A percentile compares a stretch with the other conserved stretches of the same genome.
These are phyloP conservation scores for Phytophthora megakarya DNA, from an alignment of 352 stramenopile species.

Conservation along the genomic window DNA sequence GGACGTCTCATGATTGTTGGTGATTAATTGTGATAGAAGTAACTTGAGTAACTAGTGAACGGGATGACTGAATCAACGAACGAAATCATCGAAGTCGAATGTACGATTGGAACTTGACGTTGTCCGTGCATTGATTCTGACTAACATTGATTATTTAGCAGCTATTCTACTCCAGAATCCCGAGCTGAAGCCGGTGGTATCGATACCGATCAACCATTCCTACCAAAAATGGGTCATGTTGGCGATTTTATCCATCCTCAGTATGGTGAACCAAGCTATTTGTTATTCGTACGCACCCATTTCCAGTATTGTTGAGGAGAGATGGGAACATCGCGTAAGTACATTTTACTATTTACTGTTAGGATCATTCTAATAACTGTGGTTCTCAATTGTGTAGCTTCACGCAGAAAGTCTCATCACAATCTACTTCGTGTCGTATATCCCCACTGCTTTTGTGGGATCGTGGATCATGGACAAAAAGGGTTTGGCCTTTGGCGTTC, in stretches of 20 bases:
- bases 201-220: not conserved
- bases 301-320: slow-evolving; percentile 51
- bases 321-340: slow-evolving; percentile 52
- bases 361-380: not conserved
- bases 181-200: not conserved
- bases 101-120: slow-evolving; percentile 2
- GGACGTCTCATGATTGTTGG: no score
- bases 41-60: no score
- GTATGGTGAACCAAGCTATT: slow-evolving; percentile 47
- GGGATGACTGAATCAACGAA: slow-evolving; percentile 17
- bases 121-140: not conserved
- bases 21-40: no score
- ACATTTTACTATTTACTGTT: not conserved
- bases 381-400: slow-evolving; percentile 29
- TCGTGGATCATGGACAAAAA: slow-evolving; percentile 81
- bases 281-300: slow-evolving; percentile 81
- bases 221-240: slow-evolving; percentile 69
- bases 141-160: not conserved
- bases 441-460: slow-evolving; percentile 70
- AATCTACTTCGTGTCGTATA: slow-evolving; percentile 78
- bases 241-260: slow-evolving; percentile 57
- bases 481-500: slow-evolving; percentile 58
- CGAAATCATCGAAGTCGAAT: slow-evolving; percentile 19
- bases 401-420: slow-evolving; percentile 74
- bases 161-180: slow-evolving; percentile 8